Base-by-base conservation (phyloP, 768 basidiomycete genomes). In the Punctularia strigosozonata region DNA sequence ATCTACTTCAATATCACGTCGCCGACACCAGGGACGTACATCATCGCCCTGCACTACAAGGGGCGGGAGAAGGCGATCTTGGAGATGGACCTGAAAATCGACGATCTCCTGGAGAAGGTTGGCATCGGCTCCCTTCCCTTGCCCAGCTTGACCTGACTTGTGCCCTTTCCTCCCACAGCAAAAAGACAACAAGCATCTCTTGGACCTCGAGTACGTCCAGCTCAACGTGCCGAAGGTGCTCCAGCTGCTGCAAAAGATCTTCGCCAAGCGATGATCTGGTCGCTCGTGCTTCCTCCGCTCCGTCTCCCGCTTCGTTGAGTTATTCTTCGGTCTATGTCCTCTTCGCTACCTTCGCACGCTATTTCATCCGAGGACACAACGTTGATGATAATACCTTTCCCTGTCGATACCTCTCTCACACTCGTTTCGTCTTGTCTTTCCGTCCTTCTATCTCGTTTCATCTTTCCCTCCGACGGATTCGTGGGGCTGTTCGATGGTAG, bases 1-100 rank as follows among this genome's bases (percentile, higher is more conserved):
- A 97, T 98, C 49, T 98, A 92, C 66, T 98, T 98, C 75, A 97
- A 92, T 54, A 91, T 99, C 57, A 92, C 87, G 20, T 97, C 92
- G 24, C 95, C 95, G 2, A 87, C 89, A 6, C 94, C 95, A 0
- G 95, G 95, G 34, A 95, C 95, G 6, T 99, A 97, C 61, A 92
- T 99, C 58, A 99, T 99, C 47, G 95, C 94, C 3, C 68, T 99
- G 38, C 94, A 98, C 60, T 99, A 98, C 66, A 97, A 95, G 61
- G 95, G 95, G 30, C 77, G 95, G 15, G 95, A 99, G 54, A 97
- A 97, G 65, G 94, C 95, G 14, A 98, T 99, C 50, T 73, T 98
- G 25, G 95, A 99, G 71, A 98, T 98, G 95, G 91, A 95, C 63
- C 73, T 98, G 39, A 97, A 97, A 66, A 95, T 98, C 50, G 94